Evolutionary conservation across 805 yeast genomes (phyloP), one percentile per base, ranked within the genome.

Genomic region (Candida maesae): DNA sequence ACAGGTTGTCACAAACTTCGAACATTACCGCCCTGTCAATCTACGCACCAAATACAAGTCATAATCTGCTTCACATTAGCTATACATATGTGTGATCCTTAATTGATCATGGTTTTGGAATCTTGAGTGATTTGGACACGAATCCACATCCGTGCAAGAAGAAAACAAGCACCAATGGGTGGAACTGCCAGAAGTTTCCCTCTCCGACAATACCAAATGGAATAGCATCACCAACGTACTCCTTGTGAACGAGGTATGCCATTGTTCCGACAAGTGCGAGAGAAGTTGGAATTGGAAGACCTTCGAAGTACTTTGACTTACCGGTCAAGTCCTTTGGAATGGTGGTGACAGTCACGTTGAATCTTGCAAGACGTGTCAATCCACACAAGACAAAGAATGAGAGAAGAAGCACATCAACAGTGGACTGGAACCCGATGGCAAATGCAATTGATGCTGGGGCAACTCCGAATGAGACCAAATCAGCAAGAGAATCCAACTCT

Each of bases 401-500:
- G 46, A 93, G 73, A 17, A 85, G 59, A 44, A 87, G 68, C 4
- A 81, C 84, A 60, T 93, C 99, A 13, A 81, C 59, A 0, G 95
- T 84, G 5, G 96, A 70, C 56, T 86, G 86, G 60, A 90, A 78
- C 5, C 99, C 99, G 58, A 90, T 77, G 34, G 90, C 79, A 62
- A 89, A 93, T 4, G 95, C 99, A 61, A 87, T 81, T 13, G 88
- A 73, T 4, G 96, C 95, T 2, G 99, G 99, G 2, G 95, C 90
- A 25, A 91, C 96, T 47, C 97, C 95, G 61, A 93, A 93, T 11
- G 96, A 86, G 27, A 91, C 77, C 56, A 93, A 76, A 65, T 93
- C 99, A 17, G 99, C 99, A 54, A 93, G 74, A 1, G 97, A 90
- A 61, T 93, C 99, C 56, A 93, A 76, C 67, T 93, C 99, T 65